Conservation (phyloP, 352 stramenopile species). For the Pythium phragmitis region DNA sequence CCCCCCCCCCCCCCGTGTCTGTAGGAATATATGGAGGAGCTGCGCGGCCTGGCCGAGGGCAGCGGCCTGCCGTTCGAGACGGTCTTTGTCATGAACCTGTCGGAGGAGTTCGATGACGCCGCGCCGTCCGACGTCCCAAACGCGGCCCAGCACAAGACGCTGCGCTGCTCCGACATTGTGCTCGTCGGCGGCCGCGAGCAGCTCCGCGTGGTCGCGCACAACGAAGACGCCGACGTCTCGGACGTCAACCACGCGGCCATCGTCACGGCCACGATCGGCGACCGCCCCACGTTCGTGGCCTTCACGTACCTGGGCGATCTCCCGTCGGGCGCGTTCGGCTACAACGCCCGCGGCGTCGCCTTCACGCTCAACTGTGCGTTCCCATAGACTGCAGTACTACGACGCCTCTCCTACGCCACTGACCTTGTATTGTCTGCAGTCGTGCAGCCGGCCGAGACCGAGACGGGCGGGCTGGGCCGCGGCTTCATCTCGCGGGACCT, state of each 20-base stretch:
- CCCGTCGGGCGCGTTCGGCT: constrained; percentile 68
- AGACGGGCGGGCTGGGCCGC: constrained; percentile 55
- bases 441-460: constrained; percentile 60
- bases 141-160: constrained; percentile 26
- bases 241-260: constrained; percentile 71
- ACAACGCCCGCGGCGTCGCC: constrained; percentile 63
- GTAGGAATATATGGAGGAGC: constrained; percentile 66
- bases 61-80: constrained; percentile 59
- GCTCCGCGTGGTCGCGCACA: constrained; percentile 61
- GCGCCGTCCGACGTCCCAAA: constrained; percentile 40
- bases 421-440: constrained; percentile 32
- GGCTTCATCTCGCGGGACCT: constrained; percentile 74
- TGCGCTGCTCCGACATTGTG: constrained; percentile 71
- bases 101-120: constrained; percentile 68
- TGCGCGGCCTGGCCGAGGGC: constrained; percentile 58
- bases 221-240: constrained; percentile 53
- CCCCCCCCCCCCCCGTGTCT: no score
- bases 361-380: constrained; percentile 81
- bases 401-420: neutral
- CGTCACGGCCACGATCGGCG: constrained; percentile 53
- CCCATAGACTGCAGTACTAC: no score
- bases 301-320: constrained; percentile 77
- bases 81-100: constrained; percentile 73
- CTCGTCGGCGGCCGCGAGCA: constrained; percentile 39
- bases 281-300: constrained; percentile 57